phyloP scores from a whole-genome alignment of 169 alveolate species.

The Cryptosporidium tyzzeri region DNA sequence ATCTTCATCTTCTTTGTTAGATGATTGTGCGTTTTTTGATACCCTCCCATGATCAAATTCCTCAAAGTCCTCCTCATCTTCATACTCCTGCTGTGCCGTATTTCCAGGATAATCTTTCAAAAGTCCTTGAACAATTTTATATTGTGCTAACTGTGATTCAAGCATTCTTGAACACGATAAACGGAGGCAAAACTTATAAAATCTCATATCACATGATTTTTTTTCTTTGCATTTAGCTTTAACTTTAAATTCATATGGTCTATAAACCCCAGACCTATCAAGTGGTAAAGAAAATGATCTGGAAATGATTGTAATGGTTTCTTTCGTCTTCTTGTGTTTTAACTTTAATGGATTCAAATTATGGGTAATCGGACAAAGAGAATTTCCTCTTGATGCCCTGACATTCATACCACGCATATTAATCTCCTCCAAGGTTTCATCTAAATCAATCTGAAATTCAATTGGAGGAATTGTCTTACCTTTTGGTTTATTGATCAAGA shows the following conservation, averaged over 20 bases:
- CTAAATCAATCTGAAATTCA: conserved; percentile 49
- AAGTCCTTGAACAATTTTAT: conserved; percentile 22
- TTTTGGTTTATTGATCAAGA: neutral
- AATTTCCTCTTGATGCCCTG: conserved; percentile 1
- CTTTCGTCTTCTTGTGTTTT: neutral
- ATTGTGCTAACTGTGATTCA: conserved; percentile 49
- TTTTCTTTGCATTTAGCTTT: conserved; percentile 26
- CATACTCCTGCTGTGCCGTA: neutral
- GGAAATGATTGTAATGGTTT: conserved; percentile 24
- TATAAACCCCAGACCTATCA: conserved; percentile 52
- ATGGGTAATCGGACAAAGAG: conserved; percentile 55
- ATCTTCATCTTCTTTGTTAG: neutral
- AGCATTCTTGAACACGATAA: conserved; percentile 61
- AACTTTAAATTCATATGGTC: conserved; percentile 56
- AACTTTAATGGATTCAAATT: conserved; percentile 3
- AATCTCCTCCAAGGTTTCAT: conserved; percentile 57
- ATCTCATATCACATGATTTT: conserved; percentile 28
- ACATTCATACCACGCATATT: conserved; percentile 13
- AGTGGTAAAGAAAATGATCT: conserved; percentile 64
- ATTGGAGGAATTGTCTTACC: conserved; percentile 27
- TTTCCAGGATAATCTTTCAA: neutral
- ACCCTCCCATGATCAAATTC: neutral
- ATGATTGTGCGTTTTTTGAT: neutral
- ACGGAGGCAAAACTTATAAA: conserved; percentile 46
- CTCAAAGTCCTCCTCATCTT: conserved; percentile 12